Evolutionary conservation across 1,284 basidiomycete genomes (phyloP).

Genomic region (Cutaneotrichosporon cutaneum): DNA sequence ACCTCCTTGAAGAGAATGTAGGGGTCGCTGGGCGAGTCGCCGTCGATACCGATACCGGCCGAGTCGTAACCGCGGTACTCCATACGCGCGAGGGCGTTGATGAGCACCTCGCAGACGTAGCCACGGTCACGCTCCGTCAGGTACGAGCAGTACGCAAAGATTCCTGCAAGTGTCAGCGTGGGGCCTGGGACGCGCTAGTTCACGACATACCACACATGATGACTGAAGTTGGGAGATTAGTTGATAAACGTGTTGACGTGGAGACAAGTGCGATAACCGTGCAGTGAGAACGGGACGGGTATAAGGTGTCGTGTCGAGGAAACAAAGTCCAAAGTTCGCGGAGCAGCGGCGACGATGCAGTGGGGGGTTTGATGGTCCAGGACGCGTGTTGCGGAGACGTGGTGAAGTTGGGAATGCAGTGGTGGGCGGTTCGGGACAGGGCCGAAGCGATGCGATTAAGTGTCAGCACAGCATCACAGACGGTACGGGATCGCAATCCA

Average conservation of each 20-base stretch:
- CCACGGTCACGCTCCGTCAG: constrained; percentile 93
- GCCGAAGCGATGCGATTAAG: not conserved
- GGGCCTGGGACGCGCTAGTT: no score
- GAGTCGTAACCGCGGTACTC: constrained; percentile 99
- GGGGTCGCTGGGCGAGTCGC: constrained; percentile 68
- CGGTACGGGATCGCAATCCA: not conserved
- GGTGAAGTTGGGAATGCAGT: not conserved
- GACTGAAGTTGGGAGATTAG: not conserved
- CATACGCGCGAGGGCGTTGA: constrained; percentile 87
- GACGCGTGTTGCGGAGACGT: not conserved
- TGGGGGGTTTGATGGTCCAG: not conserved
- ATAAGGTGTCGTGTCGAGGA: not conserved
- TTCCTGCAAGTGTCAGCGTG: constrained; percentile 58
- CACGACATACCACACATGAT: constrained; percentile 26
- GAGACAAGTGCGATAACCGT: not conserved
- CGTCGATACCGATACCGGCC: constrained; percentile 90
- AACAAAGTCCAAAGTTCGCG: not conserved
- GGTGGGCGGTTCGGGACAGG: not conserved
- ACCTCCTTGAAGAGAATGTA: constrained; percentile 94
- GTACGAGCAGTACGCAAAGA: constrained; percentile 92
- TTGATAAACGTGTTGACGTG: not conserved
- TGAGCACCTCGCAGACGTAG: constrained; percentile 86
- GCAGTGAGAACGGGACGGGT: not conserved
- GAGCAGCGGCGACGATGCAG: not conserved
- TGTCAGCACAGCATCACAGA: constrained; percentile 3